Conservation (phyloP, 305 asterid genomes). For the Solanum aculeatissimum region DNA sequence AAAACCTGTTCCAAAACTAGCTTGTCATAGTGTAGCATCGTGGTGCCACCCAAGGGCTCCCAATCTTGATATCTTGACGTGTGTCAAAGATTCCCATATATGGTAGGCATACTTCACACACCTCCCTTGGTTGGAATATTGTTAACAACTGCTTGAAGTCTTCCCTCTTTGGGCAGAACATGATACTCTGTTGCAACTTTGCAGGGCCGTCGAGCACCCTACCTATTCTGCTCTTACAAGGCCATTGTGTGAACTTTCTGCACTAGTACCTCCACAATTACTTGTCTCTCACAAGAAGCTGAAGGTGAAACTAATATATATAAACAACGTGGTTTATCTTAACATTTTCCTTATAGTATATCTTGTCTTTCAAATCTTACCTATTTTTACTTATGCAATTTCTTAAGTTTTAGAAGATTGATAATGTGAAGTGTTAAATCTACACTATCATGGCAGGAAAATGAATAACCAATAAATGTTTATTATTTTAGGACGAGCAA, state of each 20-base stretch:
- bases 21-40: conserved; percentile 98
- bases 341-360: not conserved
- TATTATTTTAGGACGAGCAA: not conserved
- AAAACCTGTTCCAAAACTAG: conserved; percentile 93
- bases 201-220: conserved; percentile 97
- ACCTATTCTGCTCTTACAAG: conserved; percentile 87
- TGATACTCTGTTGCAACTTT: conserved; percentile 19
- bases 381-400: not conserved
- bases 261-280: conserved; percentile 77
- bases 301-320: conserved; percentile 28
- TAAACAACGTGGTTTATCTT: not conserved
- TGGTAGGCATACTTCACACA: conserved; percentile 37
- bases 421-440: not conserved
- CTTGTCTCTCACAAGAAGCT: conserved; percentile 93
- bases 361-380: not conserved
- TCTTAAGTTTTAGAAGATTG: not conserved
- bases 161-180: conserved; percentile 7
- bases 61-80: conserved; percentile 91
- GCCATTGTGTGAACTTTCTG: conserved; percentile 92
- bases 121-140: not conserved
- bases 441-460: not conserved
- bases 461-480: not conserved
- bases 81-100: conserved; percentile 97
- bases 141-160: not conserved
- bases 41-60: conserved; percentile 99